phyloP scores from a whole-genome alignment of 495 filamentous ascomycete species.

The Penicillium taxi region DNA sequence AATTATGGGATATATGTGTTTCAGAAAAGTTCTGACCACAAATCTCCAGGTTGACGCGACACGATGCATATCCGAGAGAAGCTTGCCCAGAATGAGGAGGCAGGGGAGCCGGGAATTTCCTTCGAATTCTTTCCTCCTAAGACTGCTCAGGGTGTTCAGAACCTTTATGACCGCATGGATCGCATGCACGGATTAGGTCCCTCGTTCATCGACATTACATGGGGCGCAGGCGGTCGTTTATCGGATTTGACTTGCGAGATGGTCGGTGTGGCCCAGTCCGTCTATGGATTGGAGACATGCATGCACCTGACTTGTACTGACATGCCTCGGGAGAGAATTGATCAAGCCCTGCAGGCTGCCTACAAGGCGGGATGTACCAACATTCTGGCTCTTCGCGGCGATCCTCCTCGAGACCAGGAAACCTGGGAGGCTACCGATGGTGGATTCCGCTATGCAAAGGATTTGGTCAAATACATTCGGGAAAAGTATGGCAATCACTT shows the following conservation, averaged over 20 bases:
- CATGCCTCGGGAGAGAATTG: conserved; percentile 87
- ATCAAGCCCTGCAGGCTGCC: conserved; percentile 76
- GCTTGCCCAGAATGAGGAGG: conserved; percentile 69
- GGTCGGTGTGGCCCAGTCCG: conserved; percentile 94
- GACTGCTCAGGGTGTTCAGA: conserved; percentile 94
- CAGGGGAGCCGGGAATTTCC: conserved; percentile 78
- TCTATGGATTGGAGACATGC: conserved; percentile 93
- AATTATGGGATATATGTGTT: no score
- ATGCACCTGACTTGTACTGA: conserved; percentile 99
- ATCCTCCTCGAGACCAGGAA: conserved; percentile 91
- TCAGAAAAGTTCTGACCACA: no score
- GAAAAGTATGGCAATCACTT: conserved; percentile 89
- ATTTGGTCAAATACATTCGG: conserved; percentile 89
- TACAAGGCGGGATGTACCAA: conserved; percentile 97
- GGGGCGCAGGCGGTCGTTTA: conserved; percentile 89
- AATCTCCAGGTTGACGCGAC: conserved; percentile 16
- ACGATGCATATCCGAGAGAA: conserved; percentile 88
- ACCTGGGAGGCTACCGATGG: conserved; percentile 81
- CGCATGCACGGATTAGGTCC: conserved; percentile 94
- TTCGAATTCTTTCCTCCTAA: conserved; percentile 99
- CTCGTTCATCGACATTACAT: conserved; percentile 95
- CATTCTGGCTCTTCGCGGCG: conserved; percentile 89
- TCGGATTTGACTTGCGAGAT: conserved; percentile 95
- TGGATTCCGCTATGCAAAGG: conserved; percentile 85
- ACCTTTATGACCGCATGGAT: conserved; percentile 98